phyloP scores from a whole-genome alignment of 306 rosid genomes.

The Inga laurina region DNA sequence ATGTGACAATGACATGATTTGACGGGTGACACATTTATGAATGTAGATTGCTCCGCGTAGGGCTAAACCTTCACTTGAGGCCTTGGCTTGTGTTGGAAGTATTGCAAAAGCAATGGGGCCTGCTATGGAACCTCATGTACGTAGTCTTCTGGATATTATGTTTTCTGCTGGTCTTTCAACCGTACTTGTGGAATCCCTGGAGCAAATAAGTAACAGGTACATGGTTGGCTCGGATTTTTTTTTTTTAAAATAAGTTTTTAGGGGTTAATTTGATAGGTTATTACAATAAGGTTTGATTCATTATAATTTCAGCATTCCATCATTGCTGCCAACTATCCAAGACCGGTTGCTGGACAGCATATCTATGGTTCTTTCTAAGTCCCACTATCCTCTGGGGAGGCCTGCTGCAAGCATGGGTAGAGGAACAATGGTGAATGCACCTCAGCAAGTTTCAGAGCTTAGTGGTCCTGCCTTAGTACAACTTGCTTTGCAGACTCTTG shows the following conservation, averaged over 20 bases:
- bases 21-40: conserved; percentile 35
- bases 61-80: conserved; percentile 94
- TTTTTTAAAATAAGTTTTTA: neutral
- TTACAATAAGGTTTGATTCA: conserved; percentile 24
- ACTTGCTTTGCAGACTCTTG: conserved; percentile 95
- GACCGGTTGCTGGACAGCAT: conserved; percentile 91
- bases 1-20: conserved; percentile 33
- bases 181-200: conserved; percentile 91
- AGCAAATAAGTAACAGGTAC: conserved; percentile 78
- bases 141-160: conserved; percentile 92
- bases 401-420: conserved; percentile 53
- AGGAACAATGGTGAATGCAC: conserved; percentile 55
- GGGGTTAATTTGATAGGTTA: conserved; percentile 15
- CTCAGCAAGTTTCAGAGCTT: conserved; percentile 78
- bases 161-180: conserved; percentile 86
- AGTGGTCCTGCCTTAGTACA: conserved; percentile 79
- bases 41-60: conserved; percentile 97
- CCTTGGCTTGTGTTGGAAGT: conserved; percentile 97
- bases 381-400: conserved; percentile 73
- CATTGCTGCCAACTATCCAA: conserved; percentile 89
- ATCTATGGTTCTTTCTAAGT: conserved; percentile 87
- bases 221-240: conserved; percentile 11
- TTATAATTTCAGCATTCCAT: conserved; percentile 69
- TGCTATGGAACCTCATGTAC: conserved; percentile 86
- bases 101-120: conserved; percentile 96